These are phyloP conservation scores for Lachancea quebecensis DNA, from an alignment of 805 yeast species.

Conservation along the genomic window DNA sequence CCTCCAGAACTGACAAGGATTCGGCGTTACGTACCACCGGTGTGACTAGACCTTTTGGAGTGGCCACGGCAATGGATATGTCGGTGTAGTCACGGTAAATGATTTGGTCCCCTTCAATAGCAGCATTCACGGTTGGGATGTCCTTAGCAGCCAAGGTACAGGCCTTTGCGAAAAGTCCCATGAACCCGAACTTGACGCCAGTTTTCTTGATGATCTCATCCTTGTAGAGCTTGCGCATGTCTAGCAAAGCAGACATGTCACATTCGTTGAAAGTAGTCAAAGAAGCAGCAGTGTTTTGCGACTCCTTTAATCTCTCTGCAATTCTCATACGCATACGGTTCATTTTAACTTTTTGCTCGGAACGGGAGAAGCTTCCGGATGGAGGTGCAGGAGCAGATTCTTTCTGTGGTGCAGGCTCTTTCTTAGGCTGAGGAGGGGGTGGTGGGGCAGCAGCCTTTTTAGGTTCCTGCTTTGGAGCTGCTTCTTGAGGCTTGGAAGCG, in stretches of 20 bases:
- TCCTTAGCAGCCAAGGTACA: constrained; percentile 88
- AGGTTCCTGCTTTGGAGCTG: constrained; percentile 30
- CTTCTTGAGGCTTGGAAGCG: constrained; percentile 26
- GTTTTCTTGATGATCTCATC: constrained; percentile 92
- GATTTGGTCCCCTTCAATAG: constrained; percentile 89
- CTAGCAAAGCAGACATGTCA: constrained; percentile 87
- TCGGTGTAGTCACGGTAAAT: constrained; percentile 96
- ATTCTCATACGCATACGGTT: constrained; percentile 99
- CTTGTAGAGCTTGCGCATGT: constrained; percentile 93
- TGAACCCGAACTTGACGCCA: constrained; percentile 94
- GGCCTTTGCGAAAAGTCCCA: constrained; percentile 98
- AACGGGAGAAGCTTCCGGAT: constrained; percentile 59
- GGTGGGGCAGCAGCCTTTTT: constrained; percentile 22
- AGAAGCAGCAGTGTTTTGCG: constrained; percentile 98
- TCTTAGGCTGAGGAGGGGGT: constrained; percentile 19
- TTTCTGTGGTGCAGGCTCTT: constrained; percentile 22
- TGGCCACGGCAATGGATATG: constrained; percentile 94
- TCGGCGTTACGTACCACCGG: constrained; percentile 98
- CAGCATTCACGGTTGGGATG: constrained; percentile 90
- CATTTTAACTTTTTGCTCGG: constrained; percentile 92
- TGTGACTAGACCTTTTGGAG: constrained; percentile 98
- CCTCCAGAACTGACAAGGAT: constrained; percentile 76
- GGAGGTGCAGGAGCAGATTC: constrained; percentile 30
- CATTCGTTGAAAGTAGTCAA: constrained; percentile 97
- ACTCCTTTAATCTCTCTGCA: constrained; percentile 97